Conservation (phyloP, 2,329 filamentous ascomycete species). For the Pseudogymnoascus pannorum region DNA sequence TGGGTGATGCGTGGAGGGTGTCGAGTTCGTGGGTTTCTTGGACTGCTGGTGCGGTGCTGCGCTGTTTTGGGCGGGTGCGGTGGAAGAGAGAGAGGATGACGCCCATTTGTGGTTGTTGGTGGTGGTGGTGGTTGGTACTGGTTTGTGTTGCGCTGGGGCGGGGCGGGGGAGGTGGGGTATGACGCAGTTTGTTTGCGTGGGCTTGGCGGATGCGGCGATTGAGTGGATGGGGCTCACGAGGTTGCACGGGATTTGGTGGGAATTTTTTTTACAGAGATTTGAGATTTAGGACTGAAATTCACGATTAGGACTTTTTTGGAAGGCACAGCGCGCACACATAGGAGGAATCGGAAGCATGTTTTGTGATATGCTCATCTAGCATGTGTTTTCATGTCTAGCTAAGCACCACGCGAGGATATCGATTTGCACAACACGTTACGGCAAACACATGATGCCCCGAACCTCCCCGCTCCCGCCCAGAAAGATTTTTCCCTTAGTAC, state of each 20-base stretch:
- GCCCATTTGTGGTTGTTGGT: background rate
- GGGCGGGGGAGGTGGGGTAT: background rate
- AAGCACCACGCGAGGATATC: slow-evolving; percentile 10
- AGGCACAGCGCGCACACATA: background rate
- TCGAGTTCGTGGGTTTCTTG: background rate
- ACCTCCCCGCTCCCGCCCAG: slow-evolving; percentile 23
- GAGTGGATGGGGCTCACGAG: background rate
- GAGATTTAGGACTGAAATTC: background rate
- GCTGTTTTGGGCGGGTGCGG: slow-evolving; percentile 7
- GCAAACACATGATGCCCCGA: slow-evolving; percentile 19
- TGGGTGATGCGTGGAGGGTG: background rate
- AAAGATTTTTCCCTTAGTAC: slow-evolving; percentile 5
- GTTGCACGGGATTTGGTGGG: background rate
- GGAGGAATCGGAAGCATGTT: slow-evolving; percentile 3
- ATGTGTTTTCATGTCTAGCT: slow-evolving; percentile 11
- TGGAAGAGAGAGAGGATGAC: slow-evolving; percentile 7
- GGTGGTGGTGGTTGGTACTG: too few species aligned
- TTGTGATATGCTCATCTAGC: slow-evolving; percentile 9
- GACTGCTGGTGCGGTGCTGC: background rate
- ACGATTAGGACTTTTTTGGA: background rate
- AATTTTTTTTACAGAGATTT: background rate
- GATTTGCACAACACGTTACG: slow-evolving; percentile 22
- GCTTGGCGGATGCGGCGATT: slow-evolving; percentile 1
- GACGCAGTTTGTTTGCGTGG: background rate
- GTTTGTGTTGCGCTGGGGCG: background rate